phyloP scores from a whole-genome alignment of 2,329 filamentous ascomycete genomes.

The Dactylella cylindrospora region DNA sequence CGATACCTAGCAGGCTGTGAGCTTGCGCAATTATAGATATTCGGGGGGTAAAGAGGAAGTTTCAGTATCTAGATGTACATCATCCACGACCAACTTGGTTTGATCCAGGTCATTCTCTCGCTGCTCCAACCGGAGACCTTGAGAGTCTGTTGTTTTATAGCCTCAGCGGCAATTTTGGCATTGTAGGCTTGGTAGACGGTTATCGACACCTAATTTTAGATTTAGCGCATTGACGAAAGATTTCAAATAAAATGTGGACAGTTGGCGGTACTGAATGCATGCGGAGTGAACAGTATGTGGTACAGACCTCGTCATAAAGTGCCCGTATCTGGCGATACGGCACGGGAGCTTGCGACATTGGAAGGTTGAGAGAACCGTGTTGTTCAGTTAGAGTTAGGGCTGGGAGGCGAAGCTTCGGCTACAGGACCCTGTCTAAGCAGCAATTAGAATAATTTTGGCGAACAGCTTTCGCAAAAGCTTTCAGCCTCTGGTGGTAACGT shows the following conservation, averaged over 20 bases:
- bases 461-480: too few species aligned
- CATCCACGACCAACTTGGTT: conserved; percentile 63
- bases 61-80: conserved; percentile 46
- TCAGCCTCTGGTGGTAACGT: too few species aligned
- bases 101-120: conserved; percentile 67
- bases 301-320: conserved; percentile 23
- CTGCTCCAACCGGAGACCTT: conserved; percentile 59
- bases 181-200: conserved; percentile 66
- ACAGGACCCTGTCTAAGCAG: too few species aligned
- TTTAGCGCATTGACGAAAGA: conserved; percentile 61
- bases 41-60: conserved; percentile 31
- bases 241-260: too few species aligned
- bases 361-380: too few species aligned
- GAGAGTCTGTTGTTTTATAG: conserved; percentile 58
- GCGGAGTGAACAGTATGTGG: background rate
- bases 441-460: too few species aligned
- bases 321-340: conserved; percentile 39
- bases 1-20: conserved; percentile 55
- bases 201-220: conserved; percentile 58
- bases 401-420: too few species aligned
- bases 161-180: conserved; percentile 58
- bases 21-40: conserved; percentile 44
- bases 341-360: too few species aligned
- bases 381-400: too few species aligned
- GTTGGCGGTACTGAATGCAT: too few species aligned